These are phyloP conservation scores for Mallotus repandus DNA, from an alignment of 441 rosid genomes.

Conservation along the genomic window DNA sequence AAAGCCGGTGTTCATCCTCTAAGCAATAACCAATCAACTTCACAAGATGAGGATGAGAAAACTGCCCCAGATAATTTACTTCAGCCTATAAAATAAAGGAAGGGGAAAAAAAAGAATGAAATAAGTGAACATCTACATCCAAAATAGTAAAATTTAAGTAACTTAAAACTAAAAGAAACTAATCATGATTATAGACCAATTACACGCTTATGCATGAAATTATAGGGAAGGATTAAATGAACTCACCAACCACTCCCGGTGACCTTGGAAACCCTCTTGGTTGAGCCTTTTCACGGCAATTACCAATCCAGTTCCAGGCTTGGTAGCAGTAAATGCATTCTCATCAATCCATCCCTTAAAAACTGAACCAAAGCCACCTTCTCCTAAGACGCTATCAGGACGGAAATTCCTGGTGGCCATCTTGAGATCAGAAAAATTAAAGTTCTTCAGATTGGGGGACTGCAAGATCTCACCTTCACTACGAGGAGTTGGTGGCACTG, in stretches of 20 bases:
- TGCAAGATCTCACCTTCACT: conserved; percentile 87
- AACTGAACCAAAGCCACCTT: conserved; percentile 96
- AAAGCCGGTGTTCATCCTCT: conserved; percentile 84
- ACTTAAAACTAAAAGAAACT: neutral
- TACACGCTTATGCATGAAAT: neutral
- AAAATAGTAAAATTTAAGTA: neutral
- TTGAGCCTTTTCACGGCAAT: conserved; percentile 88
- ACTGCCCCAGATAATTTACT: conserved; percentile 83
- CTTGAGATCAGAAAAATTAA: conserved; percentile 59
- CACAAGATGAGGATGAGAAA: conserved; percentile 77
- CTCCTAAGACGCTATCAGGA: conserved; percentile 83
- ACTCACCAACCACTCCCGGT: conserved; percentile 90
- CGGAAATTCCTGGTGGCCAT: conserved; percentile 83
- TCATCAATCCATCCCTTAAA: conserved; percentile 97
- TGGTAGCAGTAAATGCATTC: conserved; percentile 56
- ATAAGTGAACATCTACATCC: conserved; percentile 12
- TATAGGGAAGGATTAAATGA: conserved; percentile 22
- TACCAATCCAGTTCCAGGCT: conserved; percentile 83
- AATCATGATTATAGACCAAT: neutral
- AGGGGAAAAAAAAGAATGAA: neutral
- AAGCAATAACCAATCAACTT: conserved; percentile 82
- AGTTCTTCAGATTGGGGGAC: conserved; percentile 70
- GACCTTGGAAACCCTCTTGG: conserved; percentile 82
- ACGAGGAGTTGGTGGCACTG: conserved; percentile 56
- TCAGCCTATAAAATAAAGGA: conserved; percentile 53